Evolutionary conservation across 129 eudicot genomes (phyloP).

Genomic region (Smallanthus sonchifolius): DNA sequence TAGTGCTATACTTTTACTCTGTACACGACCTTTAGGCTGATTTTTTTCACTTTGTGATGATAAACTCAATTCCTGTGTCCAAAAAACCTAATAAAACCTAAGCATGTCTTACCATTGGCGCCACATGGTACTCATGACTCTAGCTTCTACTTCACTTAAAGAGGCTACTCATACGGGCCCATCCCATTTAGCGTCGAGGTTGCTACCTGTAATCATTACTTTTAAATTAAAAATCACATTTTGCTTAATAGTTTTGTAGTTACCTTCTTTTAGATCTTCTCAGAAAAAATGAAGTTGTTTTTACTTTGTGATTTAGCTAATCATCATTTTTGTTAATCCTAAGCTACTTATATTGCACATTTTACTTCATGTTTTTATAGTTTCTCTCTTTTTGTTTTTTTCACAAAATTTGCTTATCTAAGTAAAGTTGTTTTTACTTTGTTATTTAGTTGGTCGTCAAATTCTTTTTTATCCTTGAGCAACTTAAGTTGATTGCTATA

Average conservation of each 20-base stretch:
- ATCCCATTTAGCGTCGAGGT: not conserved
- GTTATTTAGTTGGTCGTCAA: not conserved
- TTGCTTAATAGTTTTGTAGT: not conserved
- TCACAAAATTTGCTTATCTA: not conserved
- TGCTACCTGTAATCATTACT: not conserved
- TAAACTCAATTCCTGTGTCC: constrained; percentile 4
- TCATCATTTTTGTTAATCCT: not conserved
- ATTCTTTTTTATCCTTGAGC: not conserved
- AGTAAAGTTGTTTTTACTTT: not conserved
- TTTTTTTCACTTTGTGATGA: not conserved
- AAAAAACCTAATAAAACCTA: not conserved
- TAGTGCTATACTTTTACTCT: not conserved
- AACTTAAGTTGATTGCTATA: constrained; percentile 1
- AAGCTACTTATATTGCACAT: not conserved
- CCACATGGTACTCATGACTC: constrained; percentile 3
- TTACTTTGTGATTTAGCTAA: not conserved
- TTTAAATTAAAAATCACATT: not conserved
- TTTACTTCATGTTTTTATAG: not conserved
- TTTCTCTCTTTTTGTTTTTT: not conserved
- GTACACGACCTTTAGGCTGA: not conserved
- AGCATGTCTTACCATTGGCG: not conserved
- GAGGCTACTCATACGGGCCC: not conserved
- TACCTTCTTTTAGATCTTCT: not conserved
- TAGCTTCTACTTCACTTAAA: not conserved
- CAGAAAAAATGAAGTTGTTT: not conserved